Conservation (phyloP, 2,329 filamentous ascomycete species). For the Colletotrichum liriopes region DNA sequence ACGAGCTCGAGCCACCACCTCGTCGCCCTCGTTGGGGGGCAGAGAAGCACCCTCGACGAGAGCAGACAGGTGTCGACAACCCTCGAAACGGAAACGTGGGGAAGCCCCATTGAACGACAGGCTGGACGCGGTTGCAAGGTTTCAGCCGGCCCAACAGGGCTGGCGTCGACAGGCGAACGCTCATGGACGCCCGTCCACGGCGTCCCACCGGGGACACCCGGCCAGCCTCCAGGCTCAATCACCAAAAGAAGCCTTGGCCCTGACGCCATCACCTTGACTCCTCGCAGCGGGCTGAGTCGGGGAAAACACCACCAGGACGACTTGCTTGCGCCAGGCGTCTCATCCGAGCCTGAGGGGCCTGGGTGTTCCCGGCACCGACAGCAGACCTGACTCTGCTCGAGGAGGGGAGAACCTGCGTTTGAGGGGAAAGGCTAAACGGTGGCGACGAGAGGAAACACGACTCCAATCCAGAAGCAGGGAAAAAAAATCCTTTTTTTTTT, state of each 20-base stretch:
- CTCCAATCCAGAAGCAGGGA: neutral
- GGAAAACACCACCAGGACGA: constrained; percentile 29
- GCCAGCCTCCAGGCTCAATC: constrained; percentile 10
- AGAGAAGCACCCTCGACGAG: neutral
- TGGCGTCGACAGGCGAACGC: neutral
- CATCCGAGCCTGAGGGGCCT: constrained; percentile 35
- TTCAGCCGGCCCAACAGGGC: constrained; percentile 24
- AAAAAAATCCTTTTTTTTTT: neutral
- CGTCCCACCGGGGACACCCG: constrained; percentile 24
- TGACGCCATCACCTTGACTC: constrained; percentile 22
- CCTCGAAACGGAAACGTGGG: constrained; percentile 23
- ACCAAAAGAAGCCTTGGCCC: constrained; percentile 22
- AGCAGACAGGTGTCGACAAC: constrained; percentile 11
- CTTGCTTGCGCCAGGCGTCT: constrained; percentile 34
- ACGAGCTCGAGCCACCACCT: constrained; percentile 32
- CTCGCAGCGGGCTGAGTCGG: constrained; percentile 35
- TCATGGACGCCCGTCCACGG: neutral
- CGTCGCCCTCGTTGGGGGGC: neutral
- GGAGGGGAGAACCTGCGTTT: constrained; percentile 35
- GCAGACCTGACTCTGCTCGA: constrained; percentile 34
- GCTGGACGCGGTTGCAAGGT: constrained; percentile 27
- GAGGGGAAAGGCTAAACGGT: constrained; percentile 40
- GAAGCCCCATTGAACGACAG: constrained; percentile 3
- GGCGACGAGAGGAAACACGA: constrained; percentile 12
- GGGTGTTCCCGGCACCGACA: constrained; percentile 30